A percentile compares a stretch with the other conserved stretches of the same genome.
Evolutionary conservation across 1,284 basidiomycete genomes (phyloP).

Genomic region (Pyrrhoderma noxium): DNA sequence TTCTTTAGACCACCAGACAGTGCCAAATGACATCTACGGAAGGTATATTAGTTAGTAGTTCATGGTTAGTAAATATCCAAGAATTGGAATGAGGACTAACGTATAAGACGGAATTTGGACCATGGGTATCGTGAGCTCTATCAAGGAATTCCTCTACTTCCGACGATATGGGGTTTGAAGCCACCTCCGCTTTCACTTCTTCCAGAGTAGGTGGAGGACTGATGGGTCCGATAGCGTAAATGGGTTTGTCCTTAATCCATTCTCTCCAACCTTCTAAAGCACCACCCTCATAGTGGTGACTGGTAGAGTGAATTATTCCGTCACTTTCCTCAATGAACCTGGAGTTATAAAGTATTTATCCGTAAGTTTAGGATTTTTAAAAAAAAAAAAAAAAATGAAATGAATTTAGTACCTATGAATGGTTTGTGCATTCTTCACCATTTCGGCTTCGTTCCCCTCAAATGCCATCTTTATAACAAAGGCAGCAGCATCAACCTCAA

Average conservation of each 20-base stretch:
- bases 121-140: conserved; percentile 2
- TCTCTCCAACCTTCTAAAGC: background rate
- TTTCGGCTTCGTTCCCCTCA: no score
- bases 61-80: no score
- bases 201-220: background rate
- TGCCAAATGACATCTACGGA: conserved; percentile 16
- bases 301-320: conserved; percentile 1
- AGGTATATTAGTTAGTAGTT: background rate
- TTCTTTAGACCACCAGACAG: conserved; percentile 13
- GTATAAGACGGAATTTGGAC: conserved; percentile 12
- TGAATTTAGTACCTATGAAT: no score
- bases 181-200: background rate
- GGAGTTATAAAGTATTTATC: background rate
- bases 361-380: no score
- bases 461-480: no score
- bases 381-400: no score
- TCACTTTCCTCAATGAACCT: conserved; percentile 12
- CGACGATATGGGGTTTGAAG: background rate
- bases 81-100: conserved; percentile 2
- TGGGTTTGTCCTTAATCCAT: conserved; percentile 1
- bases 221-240: background rate
- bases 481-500: no score
- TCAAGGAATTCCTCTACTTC: conserved; percentile 3
- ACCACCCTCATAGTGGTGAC: background rate
- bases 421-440: no score